These are phyloP conservation scores for Hyaloscypha bicolor DNA, from an alignment of 495 filamentous ascomycete species.

Conservation along the genomic window DNA sequence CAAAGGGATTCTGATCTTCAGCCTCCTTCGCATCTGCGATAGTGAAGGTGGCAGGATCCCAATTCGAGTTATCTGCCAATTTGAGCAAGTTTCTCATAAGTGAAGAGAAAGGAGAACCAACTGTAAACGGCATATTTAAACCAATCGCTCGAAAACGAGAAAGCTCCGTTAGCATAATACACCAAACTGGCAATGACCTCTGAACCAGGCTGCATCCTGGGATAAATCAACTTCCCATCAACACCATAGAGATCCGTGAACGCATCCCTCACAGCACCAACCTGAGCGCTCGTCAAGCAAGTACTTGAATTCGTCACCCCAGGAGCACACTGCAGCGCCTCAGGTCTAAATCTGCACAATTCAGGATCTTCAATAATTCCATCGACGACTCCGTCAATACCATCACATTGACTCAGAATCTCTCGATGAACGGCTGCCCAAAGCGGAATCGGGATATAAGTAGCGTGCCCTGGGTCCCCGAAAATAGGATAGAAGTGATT, in stretches of 20 bases:
- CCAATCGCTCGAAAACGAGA: slow-evolving; percentile 35
- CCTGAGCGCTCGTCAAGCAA: slow-evolving; percentile 54
- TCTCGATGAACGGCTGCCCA: slow-evolving; percentile 54
- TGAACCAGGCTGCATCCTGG: slow-evolving; percentile 44
- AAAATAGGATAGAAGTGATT: slow-evolving; percentile 51
- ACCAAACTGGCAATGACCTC: slow-evolving; percentile 33
- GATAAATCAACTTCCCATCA: slow-evolving; percentile 55
- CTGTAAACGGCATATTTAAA: slow-evolving; percentile 57
- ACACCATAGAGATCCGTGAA: slow-evolving; percentile 49
- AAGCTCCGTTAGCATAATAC: slow-evolving; percentile 27
- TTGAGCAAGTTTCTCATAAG: neutral
- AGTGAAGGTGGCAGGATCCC: slow-evolving; percentile 42
- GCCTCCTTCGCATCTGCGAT: slow-evolving; percentile 27
- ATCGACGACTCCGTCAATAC: slow-evolving; percentile 63
- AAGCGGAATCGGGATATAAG: slow-evolving; percentile 63
- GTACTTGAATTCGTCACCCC: slow-evolving; percentile 34
- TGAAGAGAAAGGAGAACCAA: slow-evolving; percentile 1
- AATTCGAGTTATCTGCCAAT: slow-evolving; percentile 41
- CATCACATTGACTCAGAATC: slow-evolving; percentile 68
- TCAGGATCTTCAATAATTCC: slow-evolving; percentile 65
- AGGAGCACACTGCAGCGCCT: slow-evolving; percentile 52
- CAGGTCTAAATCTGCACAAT: slow-evolving; percentile 56
- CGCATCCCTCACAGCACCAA: slow-evolving; percentile 50
- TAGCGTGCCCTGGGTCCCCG: slow-evolving; percentile 36
- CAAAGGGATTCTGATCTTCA: slow-evolving; percentile 39